Evolutionary conservation across 805 yeast species (phyloP), one percentile per base, ranked within the genome.

Genomic region (Kodamaea lidongshanica): DNA sequence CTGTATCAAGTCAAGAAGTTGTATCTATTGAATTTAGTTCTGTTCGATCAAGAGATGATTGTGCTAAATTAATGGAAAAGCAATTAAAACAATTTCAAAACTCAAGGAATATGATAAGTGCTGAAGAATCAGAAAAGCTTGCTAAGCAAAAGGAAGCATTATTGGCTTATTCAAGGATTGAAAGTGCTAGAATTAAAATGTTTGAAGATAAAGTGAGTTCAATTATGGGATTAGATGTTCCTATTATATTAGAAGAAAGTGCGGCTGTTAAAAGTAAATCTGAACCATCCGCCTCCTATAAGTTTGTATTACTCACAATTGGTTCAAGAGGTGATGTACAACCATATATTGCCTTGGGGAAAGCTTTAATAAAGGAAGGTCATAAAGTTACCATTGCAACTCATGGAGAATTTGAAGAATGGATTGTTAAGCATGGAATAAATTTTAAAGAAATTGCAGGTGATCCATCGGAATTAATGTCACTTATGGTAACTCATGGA

Each of bases 251-350:
- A 28, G 87, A 79, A 43, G 81, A 77, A 28, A 72, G 74, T 27
- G 83, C 84, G 0, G 60, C 65, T 36, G 53, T 63, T 35, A 62
- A 67, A 27, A 71, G 74, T 0, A 69, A 58, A 26, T 57, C 74
- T 18, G 65, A 61, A 34, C 82, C 94, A 0, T 48, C 65, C 1
- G 65, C 72, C 29, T 55, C 74, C 2, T 70, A 69, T 43, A 70
- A 67, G 16, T 71, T 88, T 46, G 78, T 82, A 0, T 58, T 86
- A 27, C 56, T 89, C 35, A 89, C 96, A 0, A 89, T 89, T 45
- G 97, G 97, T 0, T 86, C 96, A 0, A 68, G 97, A 35, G 97
- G 97, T 19, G 97, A 89, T 56, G 96, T 89, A 5, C 97, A 89
- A 56, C 97, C 97, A 0, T 89, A 87, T 51, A 81, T 89, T 41